Evolutionary conservation across 2,329 filamentous ascomycete genomes (phyloP).

Genomic region (Aspergillus sp.): DNA sequence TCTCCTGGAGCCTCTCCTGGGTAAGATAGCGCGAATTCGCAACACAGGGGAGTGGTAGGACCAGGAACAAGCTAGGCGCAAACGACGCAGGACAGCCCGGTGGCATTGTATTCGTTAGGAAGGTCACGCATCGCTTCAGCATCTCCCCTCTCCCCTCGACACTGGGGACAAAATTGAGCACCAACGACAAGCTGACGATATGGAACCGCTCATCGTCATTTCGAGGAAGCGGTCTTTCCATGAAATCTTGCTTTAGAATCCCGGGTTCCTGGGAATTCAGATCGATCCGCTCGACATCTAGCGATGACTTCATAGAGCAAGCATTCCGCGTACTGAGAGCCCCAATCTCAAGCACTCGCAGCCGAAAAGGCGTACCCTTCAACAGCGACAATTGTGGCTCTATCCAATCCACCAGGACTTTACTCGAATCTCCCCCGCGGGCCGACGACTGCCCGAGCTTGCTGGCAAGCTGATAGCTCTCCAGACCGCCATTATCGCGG

Average conservation of each 20-base stretch:
- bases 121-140: slow-evolving; percentile 66
- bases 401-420: slow-evolving; percentile 53
- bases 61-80: slow-evolving; percentile 64
- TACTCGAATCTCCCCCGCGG: slow-evolving; percentile 57
- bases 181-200: slow-evolving; percentile 81
- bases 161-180: slow-evolving; percentile 88
- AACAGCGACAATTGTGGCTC: slow-evolving; percentile 19
- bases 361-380: slow-evolving; percentile 18
- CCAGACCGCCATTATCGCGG: slow-evolving; percentile 49
- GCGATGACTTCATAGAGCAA: slow-evolving; percentile 62
- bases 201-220: slow-evolving; percentile 62
- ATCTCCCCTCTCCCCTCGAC: slow-evolving; percentile 69
- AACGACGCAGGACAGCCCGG: slow-evolving; percentile 17
- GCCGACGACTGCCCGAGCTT: slow-evolving; percentile 53
- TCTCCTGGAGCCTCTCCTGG: slow-evolving; percentile 56
- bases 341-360: slow-evolving; percentile 79
- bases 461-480: slow-evolving; percentile 55
- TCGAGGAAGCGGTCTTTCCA: slow-evolving; percentile 68
- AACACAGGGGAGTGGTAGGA: slow-evolving; percentile 80
- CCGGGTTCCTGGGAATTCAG: slow-evolving; percentile 70
- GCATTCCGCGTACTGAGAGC: slow-evolving; percentile 77
- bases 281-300: slow-evolving; percentile 78
- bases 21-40: slow-evolving; percentile 86
- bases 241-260: slow-evolving; percentile 88
- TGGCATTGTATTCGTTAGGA: slow-evolving; percentile 44